Evolutionary conservation across 2,329 filamentous ascomycete species (phyloP), one percentile per base, ranked within the genome.

Genomic region (Sporothrix pseudoabietina): DNA sequence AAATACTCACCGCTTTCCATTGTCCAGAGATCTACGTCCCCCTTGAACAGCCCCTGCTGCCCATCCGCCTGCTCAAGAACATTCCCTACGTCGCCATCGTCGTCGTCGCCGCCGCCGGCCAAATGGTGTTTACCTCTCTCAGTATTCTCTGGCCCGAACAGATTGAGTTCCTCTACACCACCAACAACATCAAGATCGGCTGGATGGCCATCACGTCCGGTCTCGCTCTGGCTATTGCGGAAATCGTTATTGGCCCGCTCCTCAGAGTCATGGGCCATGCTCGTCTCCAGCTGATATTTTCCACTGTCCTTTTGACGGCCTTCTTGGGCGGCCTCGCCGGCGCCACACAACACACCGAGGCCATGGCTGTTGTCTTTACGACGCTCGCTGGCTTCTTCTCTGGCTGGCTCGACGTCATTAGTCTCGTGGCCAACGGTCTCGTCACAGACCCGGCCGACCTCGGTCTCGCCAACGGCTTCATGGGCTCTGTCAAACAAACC

Each of bases 121-220:
- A 81, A 14, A 79, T 78, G 57, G 78, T 81, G 9, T 82, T 61
- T 30, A 82, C 76, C 82, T 82, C 72, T 80, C 79, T 61, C 78
- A 82, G 57, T 30, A 79, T 82, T n/a, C 77, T 82, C 6, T 83
- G 81, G 81, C 81, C 81, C 0, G 74, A 76, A 16, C 81, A 81
- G 77, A 78, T 82, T 4, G 76, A 76, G 10, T 78, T 79, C 19
- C 69, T 82, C 19, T 81, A 59, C 47, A 71, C 71, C 6, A 73
- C 30, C 14, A 68, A 69, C 69, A 71, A 74, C 41, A 71, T 73
- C 32, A 57, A 49, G 57, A 63, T 71, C 30, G 73, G 73, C 22
- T 73, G 71, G 71, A 68, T 70, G 65, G 63, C 71, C 7, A 39
- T 69, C n/a, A 72, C 71, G 0, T 66, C 72, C 9, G 68, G 68